A percentile compares a stretch with the other conserved stretches of the same genome.
phyloP scores from a whole-genome alignment of 177 flowering plant species.

The Telopea speciosissima region DNA sequence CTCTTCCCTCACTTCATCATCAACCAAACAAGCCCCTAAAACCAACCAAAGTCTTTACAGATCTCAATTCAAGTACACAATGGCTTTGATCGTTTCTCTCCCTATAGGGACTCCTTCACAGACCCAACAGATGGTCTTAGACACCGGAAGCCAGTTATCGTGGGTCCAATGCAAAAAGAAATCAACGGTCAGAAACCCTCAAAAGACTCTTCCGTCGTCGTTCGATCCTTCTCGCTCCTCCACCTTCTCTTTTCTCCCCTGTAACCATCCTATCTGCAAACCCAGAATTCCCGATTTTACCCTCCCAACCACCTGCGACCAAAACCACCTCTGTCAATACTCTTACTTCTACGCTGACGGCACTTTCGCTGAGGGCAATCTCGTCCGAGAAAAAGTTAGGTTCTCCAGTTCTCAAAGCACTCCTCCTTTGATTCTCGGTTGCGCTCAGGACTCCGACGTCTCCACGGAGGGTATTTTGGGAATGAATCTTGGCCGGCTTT shows the following conservation, averaged over 20 bases:
- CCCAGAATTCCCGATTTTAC: slow-evolving; percentile 63
- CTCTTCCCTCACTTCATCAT: slow-evolving; percentile 13
- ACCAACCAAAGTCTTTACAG: slow-evolving; percentile 15
- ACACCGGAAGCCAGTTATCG: slow-evolving; percentile 86
- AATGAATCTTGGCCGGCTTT: slow-evolving; percentile 71
- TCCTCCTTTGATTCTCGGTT: slow-evolving; percentile 69
- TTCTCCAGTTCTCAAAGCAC: slow-evolving; percentile 37
- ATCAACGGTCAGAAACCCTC: background rate
- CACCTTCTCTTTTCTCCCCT: slow-evolving; percentile 68
- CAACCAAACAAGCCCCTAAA: slow-evolving; percentile 1
- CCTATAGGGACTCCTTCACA: slow-evolving; percentile 85
- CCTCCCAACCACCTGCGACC: slow-evolving; percentile 74
- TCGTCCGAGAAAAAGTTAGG: slow-evolving; percentile 57
- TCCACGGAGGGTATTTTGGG: slow-evolving; percentile 68
- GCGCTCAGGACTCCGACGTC: slow-evolving; percentile 32
- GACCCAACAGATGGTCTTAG: slow-evolving; percentile 63
- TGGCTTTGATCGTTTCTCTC: slow-evolving; percentile 61
- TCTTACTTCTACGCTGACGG: slow-evolving; percentile 87
- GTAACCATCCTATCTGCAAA: slow-evolving; percentile 61
- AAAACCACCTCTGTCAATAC: slow-evolving; percentile 63
- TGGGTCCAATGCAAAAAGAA: slow-evolving; percentile 67
- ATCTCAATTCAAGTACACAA: slow-evolving; percentile 45
- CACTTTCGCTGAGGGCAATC: slow-evolving; percentile 74
- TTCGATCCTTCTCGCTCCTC: slow-evolving; percentile 75
- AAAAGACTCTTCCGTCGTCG: slow-evolving; percentile 25